Percentiles rank a stretch among this genome's conserved stretches.
phyloP scores from a whole-genome alignment of 2,329 filamentous ascomycete genomes.

The Penicillium sumatraense region DNA sequence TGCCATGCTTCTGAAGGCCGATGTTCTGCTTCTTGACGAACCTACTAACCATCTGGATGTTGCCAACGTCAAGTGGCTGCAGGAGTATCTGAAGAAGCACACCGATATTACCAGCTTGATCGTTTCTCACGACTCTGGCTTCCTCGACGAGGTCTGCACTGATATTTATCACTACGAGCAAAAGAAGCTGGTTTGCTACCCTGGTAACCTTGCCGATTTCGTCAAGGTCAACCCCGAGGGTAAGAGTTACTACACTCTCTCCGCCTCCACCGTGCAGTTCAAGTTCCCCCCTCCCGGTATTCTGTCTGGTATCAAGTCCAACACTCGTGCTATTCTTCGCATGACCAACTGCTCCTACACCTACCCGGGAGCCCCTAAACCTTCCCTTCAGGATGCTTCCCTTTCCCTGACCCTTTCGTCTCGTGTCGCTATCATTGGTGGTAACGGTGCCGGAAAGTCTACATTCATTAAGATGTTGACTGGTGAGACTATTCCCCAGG shows the following conservation, averaged over 20 bases:
- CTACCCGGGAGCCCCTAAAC: conserved; percentile 89
- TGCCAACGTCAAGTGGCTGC: conserved; percentile 92
- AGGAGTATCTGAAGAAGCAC: conserved; percentile 94
- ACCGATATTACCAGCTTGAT: conserved; percentile 96
- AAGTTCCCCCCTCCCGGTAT: conserved; percentile 98
- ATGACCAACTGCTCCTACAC: conserved; percentile 91
- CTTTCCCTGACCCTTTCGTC: conserved; percentile 87
- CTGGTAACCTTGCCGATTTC: conserved; percentile 64
- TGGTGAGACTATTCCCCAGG: conserved; percentile 82
- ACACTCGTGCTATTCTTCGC: conserved; percentile 89
- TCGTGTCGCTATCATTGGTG: conserved; percentile 92
- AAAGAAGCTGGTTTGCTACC: conserved; percentile 78
- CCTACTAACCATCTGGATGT: conserved; percentile 99
- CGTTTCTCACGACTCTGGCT: conserved; percentile 96
- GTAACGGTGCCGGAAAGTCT: conserved; percentile 97
- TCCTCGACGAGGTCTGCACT: conserved; percentile 95
- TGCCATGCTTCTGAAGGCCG: conserved; percentile 96
- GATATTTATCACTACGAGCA: conserved; percentile 99
- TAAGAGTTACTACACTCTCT: conserved; percentile 97
- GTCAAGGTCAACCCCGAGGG: conserved; percentile 90
- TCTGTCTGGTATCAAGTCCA: conserved; percentile 90
- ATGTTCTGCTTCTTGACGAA: conserved; percentile 95
- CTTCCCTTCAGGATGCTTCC: conserved; percentile 85
- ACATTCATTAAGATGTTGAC: conserved; percentile 97
- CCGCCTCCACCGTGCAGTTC: conserved; percentile 86